phyloP scores from a whole-genome alignment of 2,329 filamentous ascomycete species.

The Stemphylium beticola region DNA sequence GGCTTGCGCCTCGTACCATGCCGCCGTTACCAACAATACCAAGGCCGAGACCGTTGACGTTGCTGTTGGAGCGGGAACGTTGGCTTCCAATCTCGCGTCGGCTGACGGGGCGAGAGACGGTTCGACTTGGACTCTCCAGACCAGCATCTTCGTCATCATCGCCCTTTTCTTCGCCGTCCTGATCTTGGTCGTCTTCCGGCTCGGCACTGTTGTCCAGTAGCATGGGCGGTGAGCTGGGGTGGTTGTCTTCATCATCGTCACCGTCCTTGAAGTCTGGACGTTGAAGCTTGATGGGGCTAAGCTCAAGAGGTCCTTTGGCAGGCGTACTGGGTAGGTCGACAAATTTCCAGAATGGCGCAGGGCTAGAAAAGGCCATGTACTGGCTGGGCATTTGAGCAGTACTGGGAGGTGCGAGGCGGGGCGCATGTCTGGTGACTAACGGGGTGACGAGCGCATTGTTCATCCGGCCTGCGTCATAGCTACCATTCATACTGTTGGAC shows the following conservation, averaged over 20 bases:
- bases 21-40: constrained; percentile 33
- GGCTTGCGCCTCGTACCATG: constrained; percentile 45
- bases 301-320: constrained; percentile 51
- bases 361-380: constrained; percentile 84
- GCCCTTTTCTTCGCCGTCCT: constrained; percentile 38
- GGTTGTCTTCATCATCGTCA: constrained; percentile 36
- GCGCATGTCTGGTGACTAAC: constrained; percentile 74
- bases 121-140: constrained; percentile 45
- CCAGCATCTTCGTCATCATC: constrained; percentile 44
- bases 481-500: constrained; percentile 38
- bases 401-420: constrained; percentile 77
- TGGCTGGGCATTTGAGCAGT: constrained; percentile 82
- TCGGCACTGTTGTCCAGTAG: constrained; percentile 33
- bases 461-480: constrained; percentile 32
- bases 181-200: constrained; percentile 40
- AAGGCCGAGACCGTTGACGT: constrained; percentile 34
- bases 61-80: constrained; percentile 41
- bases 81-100: constrained; percentile 36
- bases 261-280: constrained; percentile 40
- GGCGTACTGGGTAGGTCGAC: constrained; percentile 78
- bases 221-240: constrained; percentile 46
- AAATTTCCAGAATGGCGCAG: constrained; percentile 89
- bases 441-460: constrained; percentile 63
- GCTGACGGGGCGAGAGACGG: constrained; percentile 44
- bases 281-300: constrained; percentile 46